These are phyloP conservation scores for Triangularia setosa DNA, from an alignment of 2,329 filamentous ascomycete species.

Conservation along the genomic window DNA sequence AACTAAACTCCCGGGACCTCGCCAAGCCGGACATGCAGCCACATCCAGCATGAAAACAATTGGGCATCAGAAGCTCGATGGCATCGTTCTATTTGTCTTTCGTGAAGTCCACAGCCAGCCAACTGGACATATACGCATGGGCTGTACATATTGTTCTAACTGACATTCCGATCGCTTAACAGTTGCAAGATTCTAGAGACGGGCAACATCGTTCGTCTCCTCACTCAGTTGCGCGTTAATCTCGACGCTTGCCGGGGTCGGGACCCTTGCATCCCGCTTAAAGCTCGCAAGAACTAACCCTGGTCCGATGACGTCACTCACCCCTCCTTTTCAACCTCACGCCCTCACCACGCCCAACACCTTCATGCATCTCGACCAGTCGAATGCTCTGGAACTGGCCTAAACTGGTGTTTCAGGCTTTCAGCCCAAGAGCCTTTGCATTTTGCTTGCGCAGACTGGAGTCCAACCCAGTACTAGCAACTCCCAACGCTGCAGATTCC, in stretches of 20 bases:
- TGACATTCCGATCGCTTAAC: neutral
- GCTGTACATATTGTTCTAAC: neutral
- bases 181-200: neutral
- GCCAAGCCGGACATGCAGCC: neutral
- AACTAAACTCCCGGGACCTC: neutral
- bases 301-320: constrained; percentile 10
- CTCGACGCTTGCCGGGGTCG: neutral
- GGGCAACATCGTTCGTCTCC: neutral
- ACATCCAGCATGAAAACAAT: neutral
- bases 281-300: neutral
- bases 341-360: neutral
- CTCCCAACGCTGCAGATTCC: neutral
- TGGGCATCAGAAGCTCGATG: neutral
- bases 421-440: neutral
- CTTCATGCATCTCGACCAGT: neutral
- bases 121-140: neutral
- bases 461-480: neutral
- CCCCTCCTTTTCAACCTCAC: neutral
- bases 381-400: constrained; percentile 7
- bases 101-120: neutral
- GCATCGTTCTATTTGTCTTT: neutral
- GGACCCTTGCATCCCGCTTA: neutral
- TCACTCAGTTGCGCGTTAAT: neutral
- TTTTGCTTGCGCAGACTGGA: neutral
- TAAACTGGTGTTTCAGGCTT: constrained; percentile 1